These are phyloP conservation scores for Blastocystis sp. DNA, from an alignment of 352 stramenopile species.

Conservation along the genomic window DNA sequence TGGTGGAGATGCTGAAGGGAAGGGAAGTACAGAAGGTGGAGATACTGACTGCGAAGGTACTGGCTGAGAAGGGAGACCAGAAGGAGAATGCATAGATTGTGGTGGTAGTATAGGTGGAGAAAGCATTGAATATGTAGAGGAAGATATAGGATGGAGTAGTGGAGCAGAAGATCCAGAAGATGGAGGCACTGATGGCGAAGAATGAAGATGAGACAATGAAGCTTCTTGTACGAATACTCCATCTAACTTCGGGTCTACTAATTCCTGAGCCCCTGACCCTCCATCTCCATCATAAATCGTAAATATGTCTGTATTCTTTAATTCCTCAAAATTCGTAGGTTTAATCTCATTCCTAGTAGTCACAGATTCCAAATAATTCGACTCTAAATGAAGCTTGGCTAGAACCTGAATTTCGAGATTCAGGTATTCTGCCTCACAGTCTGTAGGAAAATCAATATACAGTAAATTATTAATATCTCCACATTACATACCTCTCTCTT, in stretches of 20 bases:
- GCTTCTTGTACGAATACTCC: too few species aligned
- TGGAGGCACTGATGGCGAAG: too few species aligned
- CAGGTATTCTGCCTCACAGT: conserved; percentile 55
- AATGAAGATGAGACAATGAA: too few species aligned
- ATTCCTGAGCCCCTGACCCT: background rate
- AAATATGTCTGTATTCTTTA: background rate
- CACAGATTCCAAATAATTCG: background rate
- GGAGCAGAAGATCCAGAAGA: too few species aligned
- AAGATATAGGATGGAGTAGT: too few species aligned
- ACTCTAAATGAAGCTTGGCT: conserved; percentile 30
- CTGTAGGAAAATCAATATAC: conserved; percentile 54
- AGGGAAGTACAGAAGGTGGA: background rate
- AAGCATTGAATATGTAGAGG: background rate
- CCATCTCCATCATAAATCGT: background rate
- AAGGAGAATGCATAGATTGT: background rate
- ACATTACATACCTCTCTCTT: background rate
- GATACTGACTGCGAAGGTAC: background rate
- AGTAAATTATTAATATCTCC: conserved; percentile 62
- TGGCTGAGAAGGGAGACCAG: background rate
- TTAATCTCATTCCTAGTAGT: background rate
- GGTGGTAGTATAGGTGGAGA: background rate
- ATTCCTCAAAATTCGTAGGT: background rate
- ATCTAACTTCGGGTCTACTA: background rate
- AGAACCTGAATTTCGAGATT: conserved; percentile 36
- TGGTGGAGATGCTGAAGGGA: too few species aligned